Evolutionary conservation across 73 alveolate genomes (phyloP).

Genomic region (Breviolum minutum): DNA sequence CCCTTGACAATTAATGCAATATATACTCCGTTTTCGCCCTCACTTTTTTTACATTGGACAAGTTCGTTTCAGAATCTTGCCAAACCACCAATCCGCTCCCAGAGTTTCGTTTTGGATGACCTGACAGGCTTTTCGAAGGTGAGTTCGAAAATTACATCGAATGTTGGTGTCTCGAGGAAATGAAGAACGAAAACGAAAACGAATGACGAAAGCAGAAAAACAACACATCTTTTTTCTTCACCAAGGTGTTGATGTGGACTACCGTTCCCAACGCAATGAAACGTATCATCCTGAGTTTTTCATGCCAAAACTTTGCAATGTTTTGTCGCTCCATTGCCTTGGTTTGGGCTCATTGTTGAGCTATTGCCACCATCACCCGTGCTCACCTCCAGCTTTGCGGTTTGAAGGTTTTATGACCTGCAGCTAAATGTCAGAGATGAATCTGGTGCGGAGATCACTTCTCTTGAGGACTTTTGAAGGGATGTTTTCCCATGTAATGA

Average conservation of each 20-base stretch:
- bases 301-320: neutral
- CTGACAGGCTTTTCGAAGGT: conserved; percentile 78
- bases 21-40: too few relatives aligned
- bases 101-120: too few relatives aligned
- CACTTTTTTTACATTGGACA: too few relatives aligned
- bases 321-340: neutral
- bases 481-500: too few relatives aligned
- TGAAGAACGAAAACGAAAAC: too few relatives aligned
- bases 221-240: neutral
- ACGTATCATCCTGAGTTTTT: conserved; percentile 15
- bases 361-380: too few relatives aligned
- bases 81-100: neutral
- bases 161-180: neutral
- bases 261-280: conserved; percentile 80
- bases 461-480: conserved; percentile 36
- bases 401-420: conserved; percentile 60
- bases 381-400: too few relatives aligned
- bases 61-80: too few relatives aligned
- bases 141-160: conserved; percentile 80
- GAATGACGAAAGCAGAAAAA: too few relatives aligned
- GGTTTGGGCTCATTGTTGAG: neutral
- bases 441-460: conserved; percentile 68
- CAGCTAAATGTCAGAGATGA: conserved; percentile 87
- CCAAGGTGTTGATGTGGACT: conserved; percentile 60
- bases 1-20: too few relatives aligned